Conservation (phyloP, 176 grass and related monocot species). For the Phragmites australis region DNA sequence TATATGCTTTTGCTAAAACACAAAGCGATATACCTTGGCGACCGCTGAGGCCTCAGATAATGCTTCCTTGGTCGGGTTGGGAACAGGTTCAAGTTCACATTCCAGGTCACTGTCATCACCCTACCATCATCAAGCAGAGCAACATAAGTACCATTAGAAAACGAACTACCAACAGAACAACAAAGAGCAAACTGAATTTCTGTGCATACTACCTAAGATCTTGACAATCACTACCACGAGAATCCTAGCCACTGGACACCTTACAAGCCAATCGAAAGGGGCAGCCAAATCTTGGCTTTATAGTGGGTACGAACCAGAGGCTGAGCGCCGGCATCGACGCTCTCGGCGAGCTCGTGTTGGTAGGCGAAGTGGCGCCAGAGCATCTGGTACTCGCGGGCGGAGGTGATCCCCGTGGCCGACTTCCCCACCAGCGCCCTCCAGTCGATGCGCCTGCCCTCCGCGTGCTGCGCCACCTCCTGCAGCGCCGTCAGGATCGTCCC, state of each 20-base stretch:
- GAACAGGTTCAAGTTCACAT: constrained; percentile 66
- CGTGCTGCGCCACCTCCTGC: constrained; percentile 71
- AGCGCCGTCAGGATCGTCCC: constrained; percentile 66
- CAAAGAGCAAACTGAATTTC: constrained; percentile 17
- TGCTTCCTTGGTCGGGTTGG: constrained; percentile 45
- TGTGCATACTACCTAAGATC: not conserved
- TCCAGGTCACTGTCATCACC: constrained; percentile 96
- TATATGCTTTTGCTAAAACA: not conserved
- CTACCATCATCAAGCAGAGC: constrained; percentile 33
- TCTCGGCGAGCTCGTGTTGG: constrained; percentile 43
- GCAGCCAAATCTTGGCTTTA: not conserved
- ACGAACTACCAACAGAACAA: not conserved
- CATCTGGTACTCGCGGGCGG: constrained; percentile 90
- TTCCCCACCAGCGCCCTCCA: constrained; percentile 61
- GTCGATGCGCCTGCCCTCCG: constrained; percentile 46
- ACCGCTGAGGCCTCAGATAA: constrained; percentile 60
- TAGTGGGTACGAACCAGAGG: constrained; percentile 63
- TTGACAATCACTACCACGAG: not conserved
- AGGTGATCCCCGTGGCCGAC: constrained; percentile 76
- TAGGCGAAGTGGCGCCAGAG: constrained; percentile 93
- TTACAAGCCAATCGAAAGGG: not conserved
- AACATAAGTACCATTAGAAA: constrained; percentile 13
- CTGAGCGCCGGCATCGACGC: constrained; percentile 39
- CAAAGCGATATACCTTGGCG: constrained; percentile 65
- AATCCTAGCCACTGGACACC: not conserved